Percentiles rank a stretch among this genome's conserved stretches.
phyloP scores from a whole-genome alignment of 345 rosid species.

The Acer campestre region DNA sequence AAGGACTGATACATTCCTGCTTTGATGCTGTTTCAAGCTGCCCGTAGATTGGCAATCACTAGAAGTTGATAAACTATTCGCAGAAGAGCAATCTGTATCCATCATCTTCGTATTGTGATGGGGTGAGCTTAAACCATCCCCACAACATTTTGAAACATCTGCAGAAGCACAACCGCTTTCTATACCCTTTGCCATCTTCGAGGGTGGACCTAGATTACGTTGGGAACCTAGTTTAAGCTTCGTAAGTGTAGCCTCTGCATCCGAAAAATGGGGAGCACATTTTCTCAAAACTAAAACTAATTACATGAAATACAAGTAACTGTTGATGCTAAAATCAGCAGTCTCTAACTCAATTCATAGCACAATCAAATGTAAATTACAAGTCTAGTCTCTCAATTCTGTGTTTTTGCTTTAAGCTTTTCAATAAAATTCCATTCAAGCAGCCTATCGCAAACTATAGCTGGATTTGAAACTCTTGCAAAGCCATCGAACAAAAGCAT shows the following conservation, averaged over 20 bases:
- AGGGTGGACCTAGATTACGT: constrained; percentile 22
- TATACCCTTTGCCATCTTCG: constrained; percentile 10
- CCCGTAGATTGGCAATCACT: constrained; percentile 15
- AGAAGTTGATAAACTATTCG: constrained; percentile 17
- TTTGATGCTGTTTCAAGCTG: constrained; percentile 21
- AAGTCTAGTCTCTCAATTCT: neutral
- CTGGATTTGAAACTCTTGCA: no score
- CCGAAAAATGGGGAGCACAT: neutral
- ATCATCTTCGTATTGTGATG: constrained; percentile 18
- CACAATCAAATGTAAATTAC: neutral
- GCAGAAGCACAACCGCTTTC: constrained; percentile 26
- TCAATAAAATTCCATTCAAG: no score
- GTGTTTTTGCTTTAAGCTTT: no score
- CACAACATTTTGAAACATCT: constrained; percentile 10
- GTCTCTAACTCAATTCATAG: neutral
- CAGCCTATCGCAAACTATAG: no score
- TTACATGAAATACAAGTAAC: neutral
- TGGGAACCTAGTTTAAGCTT: constrained; percentile 81
- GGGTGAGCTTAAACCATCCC: constrained; percentile 9
- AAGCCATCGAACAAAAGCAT: no score
- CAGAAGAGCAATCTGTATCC: constrained; percentile 25
- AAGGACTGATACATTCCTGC: constrained; percentile 37
- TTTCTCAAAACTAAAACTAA: neutral
- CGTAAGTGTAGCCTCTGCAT: constrained; percentile 69
- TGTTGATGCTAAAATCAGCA: neutral